These are phyloP conservation scores for Parasitella parasitica DNA, from an alignment of 371 early-diverging fungal genomes.

Conservation along the genomic window DNA sequence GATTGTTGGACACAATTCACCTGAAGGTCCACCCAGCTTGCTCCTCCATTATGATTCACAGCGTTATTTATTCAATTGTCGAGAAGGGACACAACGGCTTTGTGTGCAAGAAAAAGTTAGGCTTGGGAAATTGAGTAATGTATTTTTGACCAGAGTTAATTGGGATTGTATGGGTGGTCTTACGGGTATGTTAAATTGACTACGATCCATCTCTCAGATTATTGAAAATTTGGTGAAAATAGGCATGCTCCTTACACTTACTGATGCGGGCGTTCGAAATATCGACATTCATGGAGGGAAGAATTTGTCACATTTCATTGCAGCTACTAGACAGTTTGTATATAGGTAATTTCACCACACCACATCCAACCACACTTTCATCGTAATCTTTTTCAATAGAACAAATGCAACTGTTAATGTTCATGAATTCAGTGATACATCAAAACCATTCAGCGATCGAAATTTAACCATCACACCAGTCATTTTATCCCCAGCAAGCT, in stretches of 20 bases:
- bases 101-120: constrained; percentile 75
- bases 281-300: constrained; percentile 70
- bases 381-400: no score
- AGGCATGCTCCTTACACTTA: constrained; percentile 89
- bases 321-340: constrained; percentile 80
- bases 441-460: constrained; percentile 54
- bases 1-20: constrained; percentile 70
- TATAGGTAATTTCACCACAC: constrained; percentile 25
- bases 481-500: constrained; percentile 47
- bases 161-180: constrained; percentile 90
- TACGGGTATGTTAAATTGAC: constrained; percentile 58
- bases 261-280: constrained; percentile 69
- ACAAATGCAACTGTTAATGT: constrained; percentile 45
- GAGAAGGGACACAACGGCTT: constrained; percentile 91
- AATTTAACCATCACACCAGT: constrained; percentile 68
- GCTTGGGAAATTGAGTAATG: constrained; percentile 64
- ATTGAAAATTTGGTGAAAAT: not conserved
- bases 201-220: not conserved
- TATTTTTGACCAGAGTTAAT: constrained; percentile 78
- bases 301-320: constrained; percentile 81
- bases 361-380: no score
- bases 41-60: constrained; percentile 78
- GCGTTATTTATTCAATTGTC: constrained; percentile 93
- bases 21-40: constrained; percentile 74
- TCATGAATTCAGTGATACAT: constrained; percentile 41